Evolutionary conservation across 1,284 basidiomycete species (phyloP).

Genomic region (Pseudozyma hubeiensis): DNA sequence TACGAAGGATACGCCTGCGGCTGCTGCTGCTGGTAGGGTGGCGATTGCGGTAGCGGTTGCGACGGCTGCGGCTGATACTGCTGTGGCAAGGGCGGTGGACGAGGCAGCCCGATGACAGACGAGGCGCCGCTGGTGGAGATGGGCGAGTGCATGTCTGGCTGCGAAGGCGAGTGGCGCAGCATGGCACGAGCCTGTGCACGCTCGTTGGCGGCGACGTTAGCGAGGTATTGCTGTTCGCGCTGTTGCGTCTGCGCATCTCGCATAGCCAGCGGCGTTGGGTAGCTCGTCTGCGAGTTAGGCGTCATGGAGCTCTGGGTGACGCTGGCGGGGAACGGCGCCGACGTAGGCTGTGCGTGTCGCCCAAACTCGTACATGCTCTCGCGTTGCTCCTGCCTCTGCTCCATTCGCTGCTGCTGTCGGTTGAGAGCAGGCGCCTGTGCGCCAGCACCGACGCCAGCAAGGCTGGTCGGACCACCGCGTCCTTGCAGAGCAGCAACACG

Average conservation of each 20-base stretch:
- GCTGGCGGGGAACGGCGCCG: conserved; percentile 62
- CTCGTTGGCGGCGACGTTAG: conserved; percentile 55
- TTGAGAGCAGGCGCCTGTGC: conserved; percentile 15
- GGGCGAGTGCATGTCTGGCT: conserved; percentile 28
- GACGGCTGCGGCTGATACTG: conserved; percentile 4
- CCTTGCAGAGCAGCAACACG: conserved; percentile 73
- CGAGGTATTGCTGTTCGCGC: conserved; percentile 58
- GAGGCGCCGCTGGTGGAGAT: conserved; percentile 11
- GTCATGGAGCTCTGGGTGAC: conserved; percentile 48
- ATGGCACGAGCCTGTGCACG: conserved; percentile 45
- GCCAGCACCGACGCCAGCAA: conserved; percentile 30
- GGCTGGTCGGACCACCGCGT: conserved; percentile 38
- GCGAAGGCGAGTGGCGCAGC: conserved; percentile 37
- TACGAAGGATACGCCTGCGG: conserved; percentile 47
- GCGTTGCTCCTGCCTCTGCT: conserved; percentile 46
- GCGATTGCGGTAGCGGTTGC: conserved; percentile 19
- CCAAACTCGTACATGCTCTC: conserved; percentile 51
- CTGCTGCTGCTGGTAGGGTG: conserved; percentile 8
- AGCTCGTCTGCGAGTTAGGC: conserved; percentile 50
- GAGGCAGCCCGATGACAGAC: conserved; percentile 29
- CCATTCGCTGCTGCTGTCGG: conserved; percentile 42
- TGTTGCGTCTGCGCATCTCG: conserved; percentile 61
- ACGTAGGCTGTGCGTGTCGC: conserved; percentile 59
- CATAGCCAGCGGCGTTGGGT: conserved; percentile 64
- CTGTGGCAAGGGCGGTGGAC: conserved; percentile 22